Evolutionary conservation across 2,329 filamentous ascomycete species (phyloP).

Genomic region (Alternaria solani): DNA sequence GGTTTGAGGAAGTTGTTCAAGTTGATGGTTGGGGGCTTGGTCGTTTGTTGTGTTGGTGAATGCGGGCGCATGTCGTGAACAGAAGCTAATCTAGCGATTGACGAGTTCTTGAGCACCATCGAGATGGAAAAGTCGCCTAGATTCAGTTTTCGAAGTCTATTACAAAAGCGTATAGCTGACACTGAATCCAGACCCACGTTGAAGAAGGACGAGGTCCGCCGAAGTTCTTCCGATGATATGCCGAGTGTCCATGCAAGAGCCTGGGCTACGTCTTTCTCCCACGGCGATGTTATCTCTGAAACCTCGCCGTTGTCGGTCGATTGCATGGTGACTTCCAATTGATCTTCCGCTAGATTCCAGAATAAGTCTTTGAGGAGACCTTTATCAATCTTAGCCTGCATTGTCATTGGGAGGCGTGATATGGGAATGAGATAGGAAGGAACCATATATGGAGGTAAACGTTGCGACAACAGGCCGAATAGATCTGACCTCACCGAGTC

Average conservation of each 20-base stretch:
- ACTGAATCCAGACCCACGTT: slow-evolving; percentile 85
- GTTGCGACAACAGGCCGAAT: slow-evolving; percentile 62
- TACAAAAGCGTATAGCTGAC: slow-evolving; percentile 76
- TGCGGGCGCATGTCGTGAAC: not conserved
- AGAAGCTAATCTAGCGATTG: slow-evolving; percentile 66
- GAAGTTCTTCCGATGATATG: slow-evolving; percentile 59
- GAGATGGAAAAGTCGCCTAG: slow-evolving; percentile 69
- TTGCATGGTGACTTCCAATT: slow-evolving; percentile 55
- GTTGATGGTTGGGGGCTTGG: not conserved
- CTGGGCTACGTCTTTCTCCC: slow-evolving; percentile 65
- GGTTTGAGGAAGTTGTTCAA: slow-evolving; percentile 23
- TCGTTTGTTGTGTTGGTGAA: not conserved
- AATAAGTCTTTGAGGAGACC: slow-evolving; percentile 61
- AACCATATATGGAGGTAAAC: slow-evolving; percentile 79
- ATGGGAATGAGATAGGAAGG: slow-evolving; percentile 78
- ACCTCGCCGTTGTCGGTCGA: slow-evolving; percentile 42
- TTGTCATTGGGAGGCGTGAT: slow-evolving; percentile 72
- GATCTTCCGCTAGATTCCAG: slow-evolving; percentile 53
- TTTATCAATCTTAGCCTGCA: slow-evolving; percentile 78
- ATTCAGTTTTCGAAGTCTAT: slow-evolving; percentile 59
- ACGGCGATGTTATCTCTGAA: slow-evolving; percentile 59
- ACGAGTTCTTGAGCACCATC: slow-evolving; percentile 72
- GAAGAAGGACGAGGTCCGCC: slow-evolving; percentile 75
- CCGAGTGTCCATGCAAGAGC: slow-evolving; percentile 63
- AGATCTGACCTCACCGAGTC: slow-evolving; percentile 52